Evolutionary conservation across 441 rosid species (phyloP).

Genomic region (Erodium moschatum): DNA sequence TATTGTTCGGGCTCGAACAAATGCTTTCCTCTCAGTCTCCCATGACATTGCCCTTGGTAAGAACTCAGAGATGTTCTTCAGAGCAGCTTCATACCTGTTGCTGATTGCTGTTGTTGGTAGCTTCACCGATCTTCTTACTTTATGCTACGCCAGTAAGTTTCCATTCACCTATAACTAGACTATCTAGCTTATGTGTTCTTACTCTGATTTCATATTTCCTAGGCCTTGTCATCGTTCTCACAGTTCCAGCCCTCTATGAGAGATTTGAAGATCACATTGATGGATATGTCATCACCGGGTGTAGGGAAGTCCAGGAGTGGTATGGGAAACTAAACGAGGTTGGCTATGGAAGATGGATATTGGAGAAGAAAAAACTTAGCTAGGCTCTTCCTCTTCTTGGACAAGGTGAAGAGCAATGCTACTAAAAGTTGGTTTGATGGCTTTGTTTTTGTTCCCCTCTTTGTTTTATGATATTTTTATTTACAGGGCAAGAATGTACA

Average conservation of each 20-base stretch:
- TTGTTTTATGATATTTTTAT: not conserved
- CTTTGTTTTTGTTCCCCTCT: not conserved
- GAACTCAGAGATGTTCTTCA: slow-evolving; percentile 52
- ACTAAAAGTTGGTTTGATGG: not conserved
- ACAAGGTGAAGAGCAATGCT: not conserved
- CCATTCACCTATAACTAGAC: not conserved
- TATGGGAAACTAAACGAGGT: slow-evolving; percentile 36
- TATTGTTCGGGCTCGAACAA: slow-evolving; percentile 36
- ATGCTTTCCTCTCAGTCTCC: slow-evolving; percentile 48
- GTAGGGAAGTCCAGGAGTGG: slow-evolving; percentile 31
- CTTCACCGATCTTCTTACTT: slow-evolving; percentile 60
- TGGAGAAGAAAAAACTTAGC: slow-evolving; percentile 51
- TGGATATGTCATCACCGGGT: slow-evolving; percentile 25
- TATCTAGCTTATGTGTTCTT: no score
- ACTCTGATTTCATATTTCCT: slow-evolving; percentile 16
- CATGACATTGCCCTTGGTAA: slow-evolving; percentile 68
- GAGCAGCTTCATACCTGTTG: slow-evolving; percentile 48
- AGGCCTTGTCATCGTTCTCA: slow-evolving; percentile 60
- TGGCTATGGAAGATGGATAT: slow-evolving; percentile 36
- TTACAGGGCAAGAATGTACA: not conserved
- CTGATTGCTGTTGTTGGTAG: slow-evolving; percentile 54
- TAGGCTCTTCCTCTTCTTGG: slow-evolving; percentile 23
- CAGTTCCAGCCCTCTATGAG: slow-evolving; percentile 74
- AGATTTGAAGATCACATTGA: slow-evolving; percentile 49
- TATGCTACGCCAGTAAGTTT: slow-evolving; percentile 61